Evolutionary conservation across 495 filamentous ascomycete species (phyloP).

Genomic region (Aspergillus diversus): DNA sequence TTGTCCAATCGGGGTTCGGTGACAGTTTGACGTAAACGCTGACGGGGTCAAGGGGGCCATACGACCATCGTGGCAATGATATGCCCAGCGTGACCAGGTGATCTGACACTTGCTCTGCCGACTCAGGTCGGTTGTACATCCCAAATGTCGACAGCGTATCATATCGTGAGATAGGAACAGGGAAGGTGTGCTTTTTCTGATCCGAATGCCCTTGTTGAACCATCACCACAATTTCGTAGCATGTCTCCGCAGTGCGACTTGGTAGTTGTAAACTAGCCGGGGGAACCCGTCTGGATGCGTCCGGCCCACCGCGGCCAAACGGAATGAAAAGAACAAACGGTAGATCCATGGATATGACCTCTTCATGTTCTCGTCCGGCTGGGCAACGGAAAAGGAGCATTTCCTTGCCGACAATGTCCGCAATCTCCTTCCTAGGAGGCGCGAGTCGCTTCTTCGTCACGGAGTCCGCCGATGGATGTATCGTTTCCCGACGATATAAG

Average conservation of each 20-base stretch:
- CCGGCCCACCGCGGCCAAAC: constrained; percentile 85
- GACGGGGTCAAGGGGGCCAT: constrained; percentile 92
- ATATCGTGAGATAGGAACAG: constrained; percentile 88
- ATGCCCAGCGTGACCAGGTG: constrained; percentile 91
- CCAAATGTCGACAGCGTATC: constrained; percentile 97
- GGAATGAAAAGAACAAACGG: constrained; percentile 98
- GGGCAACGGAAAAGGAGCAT: constrained; percentile 87
- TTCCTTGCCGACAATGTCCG: constrained; percentile 93
- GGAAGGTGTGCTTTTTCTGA: constrained; percentile 88
- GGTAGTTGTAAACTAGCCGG: constrained; percentile 90
- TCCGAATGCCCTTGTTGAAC: constrained; percentile 87
- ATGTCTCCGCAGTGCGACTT: constrained; percentile 92
- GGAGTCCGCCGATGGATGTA: constrained; percentile 93
- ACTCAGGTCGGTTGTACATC: constrained; percentile 97
- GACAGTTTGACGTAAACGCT: constrained; percentile 92
- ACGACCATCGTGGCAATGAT: constrained; percentile 92
- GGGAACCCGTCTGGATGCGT: constrained; percentile 84
- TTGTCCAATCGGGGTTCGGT: constrained; percentile 89
- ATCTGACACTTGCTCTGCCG: constrained; percentile 80
- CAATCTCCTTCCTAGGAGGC: constrained; percentile 87
- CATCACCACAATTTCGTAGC: constrained; percentile 93
- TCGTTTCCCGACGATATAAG: constrained; percentile 90
- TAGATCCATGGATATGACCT: constrained; percentile 93
- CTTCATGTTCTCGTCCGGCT: constrained; percentile 80
- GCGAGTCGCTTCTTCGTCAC: constrained; percentile 90